A percentile compares a stretch with the other conserved stretches of the same genome.
Evolutionary conservation across 805 yeast species (phyloP).

Genomic region (Schwanniomyces sp.): DNA sequence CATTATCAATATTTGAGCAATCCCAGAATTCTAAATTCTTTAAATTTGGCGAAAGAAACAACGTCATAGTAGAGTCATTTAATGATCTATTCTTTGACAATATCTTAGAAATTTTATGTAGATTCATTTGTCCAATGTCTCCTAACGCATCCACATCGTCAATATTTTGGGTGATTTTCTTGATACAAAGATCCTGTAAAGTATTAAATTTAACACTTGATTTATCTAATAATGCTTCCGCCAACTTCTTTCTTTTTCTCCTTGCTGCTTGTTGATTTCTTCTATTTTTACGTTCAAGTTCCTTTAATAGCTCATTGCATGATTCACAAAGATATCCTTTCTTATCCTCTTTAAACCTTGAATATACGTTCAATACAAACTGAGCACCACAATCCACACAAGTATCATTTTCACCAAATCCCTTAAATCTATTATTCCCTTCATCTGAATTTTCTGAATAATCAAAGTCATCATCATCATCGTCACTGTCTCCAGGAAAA

Average conservation of each 20-base stretch:
- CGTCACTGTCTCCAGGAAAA: conserved; percentile 27
- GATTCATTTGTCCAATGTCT: conserved; percentile 75
- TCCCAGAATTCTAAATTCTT: conserved; percentile 79
- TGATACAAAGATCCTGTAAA: conserved; percentile 80
- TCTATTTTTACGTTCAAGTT: conserved; percentile 44
- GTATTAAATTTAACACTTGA: conserved; percentile 62
- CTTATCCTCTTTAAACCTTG: conserved; percentile 49
- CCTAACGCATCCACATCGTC: conserved; percentile 80
- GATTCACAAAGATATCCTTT: conserved; percentile 68
- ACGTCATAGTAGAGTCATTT: conserved; percentile 64
- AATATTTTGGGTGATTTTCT: conserved; percentile 62
- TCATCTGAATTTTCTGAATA: conserved; percentile 24
- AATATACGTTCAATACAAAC: conserved; percentile 66
- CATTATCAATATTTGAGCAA: conserved; percentile 75
- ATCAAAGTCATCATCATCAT: conserved; percentile 34
- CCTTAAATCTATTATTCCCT: conserved; percentile 19
- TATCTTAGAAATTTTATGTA: conserved; percentile 71
- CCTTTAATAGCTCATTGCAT: conserved; percentile 47
- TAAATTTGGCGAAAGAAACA: conserved; percentile 66
- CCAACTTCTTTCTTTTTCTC: conserved; percentile 73
- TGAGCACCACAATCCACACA: conserved; percentile 64
- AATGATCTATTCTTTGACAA: conserved; percentile 80
- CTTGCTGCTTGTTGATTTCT: conserved; percentile 63
- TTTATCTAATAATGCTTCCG: conserved; percentile 80
- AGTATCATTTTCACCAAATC: conserved; percentile 52